Conservation (phyloP, 1,284 basidiomycete genomes). For the Exsudoporus floridanus region DNA sequence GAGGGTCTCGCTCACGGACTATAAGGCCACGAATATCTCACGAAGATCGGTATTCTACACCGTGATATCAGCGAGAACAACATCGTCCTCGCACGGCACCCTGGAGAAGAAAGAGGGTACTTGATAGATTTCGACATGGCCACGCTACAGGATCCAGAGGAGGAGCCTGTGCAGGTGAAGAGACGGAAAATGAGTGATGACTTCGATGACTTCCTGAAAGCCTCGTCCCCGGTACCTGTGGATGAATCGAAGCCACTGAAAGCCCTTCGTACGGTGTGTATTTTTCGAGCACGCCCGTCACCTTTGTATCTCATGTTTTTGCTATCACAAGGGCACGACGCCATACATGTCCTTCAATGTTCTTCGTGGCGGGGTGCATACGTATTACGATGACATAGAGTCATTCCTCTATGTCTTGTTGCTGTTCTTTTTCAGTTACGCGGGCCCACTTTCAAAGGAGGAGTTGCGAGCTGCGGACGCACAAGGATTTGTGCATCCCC, state of each 20-base stretch:
- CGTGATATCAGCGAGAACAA: constrained; percentile 26
- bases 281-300: not conserved
- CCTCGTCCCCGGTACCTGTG: not conserved
- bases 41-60: constrained; percentile 11
- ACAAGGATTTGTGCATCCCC: not conserved
- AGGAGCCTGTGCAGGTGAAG: not conserved
- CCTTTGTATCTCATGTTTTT: not conserved
- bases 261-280: not conserved
- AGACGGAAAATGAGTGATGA: not conserved
- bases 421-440: not conserved
- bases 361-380: not conserved
- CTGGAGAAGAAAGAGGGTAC: constrained; percentile 13
- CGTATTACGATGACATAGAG: not conserved
- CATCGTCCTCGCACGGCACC: constrained; percentile 9
- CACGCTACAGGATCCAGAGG: constrained; percentile 1
- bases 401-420: not conserved
- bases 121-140: constrained; percentile 19
- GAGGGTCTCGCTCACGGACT: not conserved
- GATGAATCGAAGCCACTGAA: not conserved
- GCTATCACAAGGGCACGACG: not conserved
- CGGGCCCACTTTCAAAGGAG: not conserved
- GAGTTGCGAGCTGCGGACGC: not conserved
- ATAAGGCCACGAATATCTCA: constrained; percentile 15
- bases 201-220: not conserved
- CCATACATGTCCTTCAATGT: not conserved